A percentile compares a stretch with the other conserved stretches of the same genome.
These are phyloP conservation scores for Epichloe sp. DNA, from an alignment of 2,329 filamentous ascomycete genomes.

Conservation along the genomic window DNA sequence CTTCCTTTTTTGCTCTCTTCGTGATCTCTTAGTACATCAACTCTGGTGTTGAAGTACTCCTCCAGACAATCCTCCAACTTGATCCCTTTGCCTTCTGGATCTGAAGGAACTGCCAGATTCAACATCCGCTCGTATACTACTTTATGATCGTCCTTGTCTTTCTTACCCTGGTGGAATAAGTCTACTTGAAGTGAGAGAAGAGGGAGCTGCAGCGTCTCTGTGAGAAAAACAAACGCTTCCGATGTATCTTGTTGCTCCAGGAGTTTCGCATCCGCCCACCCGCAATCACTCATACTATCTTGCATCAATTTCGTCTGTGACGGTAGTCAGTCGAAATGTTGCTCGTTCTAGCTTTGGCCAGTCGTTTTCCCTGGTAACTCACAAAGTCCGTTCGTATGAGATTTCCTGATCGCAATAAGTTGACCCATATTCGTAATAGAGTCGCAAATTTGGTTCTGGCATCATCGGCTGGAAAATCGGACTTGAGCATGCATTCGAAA, in stretches of 20 bases:
- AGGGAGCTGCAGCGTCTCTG: constrained; percentile 75
- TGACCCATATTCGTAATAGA: constrained; percentile 80
- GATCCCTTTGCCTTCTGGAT: constrained; percentile 55
- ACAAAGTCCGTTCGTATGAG: constrained; percentile 79
- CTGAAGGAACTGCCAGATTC: constrained; percentile 77
- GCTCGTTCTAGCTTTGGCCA: neutral
- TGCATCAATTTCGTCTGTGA: constrained; percentile 67
- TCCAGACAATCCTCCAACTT: constrained; percentile 86
- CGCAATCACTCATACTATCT: constrained; percentile 68
- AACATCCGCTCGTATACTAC: constrained; percentile 84
- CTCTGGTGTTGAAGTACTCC: constrained; percentile 85
- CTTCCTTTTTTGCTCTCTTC: constrained; percentile 37
- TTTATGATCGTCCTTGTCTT: constrained; percentile 81
- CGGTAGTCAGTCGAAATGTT: constrained; percentile 7
- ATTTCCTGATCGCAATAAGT: constrained; percentile 73
- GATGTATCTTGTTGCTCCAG: constrained; percentile 89
- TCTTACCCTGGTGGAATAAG: constrained; percentile 81
- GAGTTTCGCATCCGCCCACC: constrained; percentile 69
- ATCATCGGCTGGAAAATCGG: constrained; percentile 56
- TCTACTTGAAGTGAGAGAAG: constrained; percentile 87
- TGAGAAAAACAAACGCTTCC: constrained; percentile 91
- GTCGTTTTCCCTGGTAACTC: constrained; percentile 15
- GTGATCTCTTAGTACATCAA: constrained; percentile 72
- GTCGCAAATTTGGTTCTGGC: constrained; percentile 59
- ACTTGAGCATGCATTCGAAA: constrained; percentile 86